Conservation (phyloP, 768 basidiomycete genomes). For the Tylopilus rubrobrunneus region DNA sequence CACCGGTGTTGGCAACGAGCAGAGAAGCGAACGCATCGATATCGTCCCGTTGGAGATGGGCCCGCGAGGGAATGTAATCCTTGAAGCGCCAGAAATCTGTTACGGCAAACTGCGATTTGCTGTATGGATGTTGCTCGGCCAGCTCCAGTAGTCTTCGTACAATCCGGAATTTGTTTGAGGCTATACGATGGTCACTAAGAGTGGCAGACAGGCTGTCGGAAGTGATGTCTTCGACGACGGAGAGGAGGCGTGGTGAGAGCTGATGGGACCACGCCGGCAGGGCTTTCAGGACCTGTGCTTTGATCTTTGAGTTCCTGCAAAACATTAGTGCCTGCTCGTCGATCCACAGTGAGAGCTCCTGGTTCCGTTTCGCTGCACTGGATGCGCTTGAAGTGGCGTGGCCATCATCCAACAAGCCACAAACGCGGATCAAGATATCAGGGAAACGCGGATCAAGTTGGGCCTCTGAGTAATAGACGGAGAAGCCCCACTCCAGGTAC, state of each 20-base stretch:
- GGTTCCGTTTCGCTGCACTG: constrained; percentile 34
- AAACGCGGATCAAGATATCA: constrained; percentile 67
- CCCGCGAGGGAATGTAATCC: constrained; percentile 58
- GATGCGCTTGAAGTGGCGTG: constrained; percentile 30
- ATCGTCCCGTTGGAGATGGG: constrained; percentile 61
- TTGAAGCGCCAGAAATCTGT: constrained; percentile 84
- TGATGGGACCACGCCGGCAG: constrained; percentile 76
- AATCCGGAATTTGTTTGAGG: constrained; percentile 73
- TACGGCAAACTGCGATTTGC: constrained; percentile 45
- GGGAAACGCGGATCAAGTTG: constrained; percentile 52
- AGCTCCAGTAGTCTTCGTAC: constrained; percentile 61
- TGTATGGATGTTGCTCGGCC: constrained; percentile 36
- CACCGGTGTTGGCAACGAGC: constrained; percentile 54
- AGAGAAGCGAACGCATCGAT: constrained; percentile 69
- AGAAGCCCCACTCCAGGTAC: constrained; percentile 74
- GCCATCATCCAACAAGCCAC: constrained; percentile 56
- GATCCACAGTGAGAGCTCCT: constrained; percentile 58
- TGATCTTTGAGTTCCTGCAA: constrained; percentile 35
- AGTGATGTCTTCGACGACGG: constrained; percentile 44
- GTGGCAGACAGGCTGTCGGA: constrained; percentile 47
- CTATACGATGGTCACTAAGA: constrained; percentile 56
- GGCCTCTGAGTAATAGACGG: constrained; percentile 39
- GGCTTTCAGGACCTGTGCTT: constrained; percentile 47
- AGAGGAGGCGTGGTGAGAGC: constrained; percentile 44
- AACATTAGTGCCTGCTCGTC: constrained; percentile 50